phyloP scores from a whole-genome alignment of 805 yeast genomes.

The Candida vaughaniae region DNA sequence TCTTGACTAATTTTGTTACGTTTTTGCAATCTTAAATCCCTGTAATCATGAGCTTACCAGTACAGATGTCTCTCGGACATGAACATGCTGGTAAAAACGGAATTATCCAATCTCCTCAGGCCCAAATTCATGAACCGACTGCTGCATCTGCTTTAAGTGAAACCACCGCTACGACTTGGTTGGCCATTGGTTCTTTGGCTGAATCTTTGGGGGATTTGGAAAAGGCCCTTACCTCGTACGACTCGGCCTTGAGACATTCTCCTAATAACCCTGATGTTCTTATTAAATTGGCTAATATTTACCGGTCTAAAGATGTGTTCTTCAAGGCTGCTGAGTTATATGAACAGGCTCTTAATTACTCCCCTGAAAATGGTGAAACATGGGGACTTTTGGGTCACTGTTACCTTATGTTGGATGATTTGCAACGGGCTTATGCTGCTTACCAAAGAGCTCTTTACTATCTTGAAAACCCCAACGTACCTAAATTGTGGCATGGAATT shows the following conservation, averaged over 20 bases:
- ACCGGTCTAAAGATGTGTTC: conserved; percentile 85
- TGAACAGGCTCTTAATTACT: conserved; percentile 77
- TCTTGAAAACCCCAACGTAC: conserved; percentile 89
- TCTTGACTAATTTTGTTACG: too few relatives aligned
- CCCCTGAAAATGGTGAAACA: conserved; percentile 89
- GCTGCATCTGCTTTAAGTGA: conserved; percentile 26
- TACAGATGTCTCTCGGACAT: conserved; percentile 15
- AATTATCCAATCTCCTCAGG: conserved; percentile 1
- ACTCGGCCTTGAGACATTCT: conserved; percentile 79
- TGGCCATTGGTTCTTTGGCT: conserved; percentile 85
- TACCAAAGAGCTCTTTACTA: conserved; percentile 95
- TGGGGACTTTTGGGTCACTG: conserved; percentile 98
- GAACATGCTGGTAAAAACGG: conserved; percentile 4
- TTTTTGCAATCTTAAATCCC: too few relatives aligned
- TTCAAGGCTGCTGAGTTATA: conserved; percentile 93
- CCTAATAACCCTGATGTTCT: conserved; percentile 85
- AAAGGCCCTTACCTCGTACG: conserved; percentile 84
- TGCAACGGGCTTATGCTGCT: conserved; percentile 93
- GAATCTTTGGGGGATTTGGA: conserved; percentile 87
- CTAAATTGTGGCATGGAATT: conserved; percentile 97
- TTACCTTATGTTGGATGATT: conserved; percentile 92
- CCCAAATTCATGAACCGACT: conserved; percentile 1
- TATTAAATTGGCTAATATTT: conserved; percentile 82
- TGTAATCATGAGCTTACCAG: conserved; percentile 21
- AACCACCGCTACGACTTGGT: conserved; percentile 82